These are phyloP conservation scores for Monilinia fructicola DNA, from an alignment of 2,329 filamentous ascomycete species.

Conservation along the genomic window DNA sequence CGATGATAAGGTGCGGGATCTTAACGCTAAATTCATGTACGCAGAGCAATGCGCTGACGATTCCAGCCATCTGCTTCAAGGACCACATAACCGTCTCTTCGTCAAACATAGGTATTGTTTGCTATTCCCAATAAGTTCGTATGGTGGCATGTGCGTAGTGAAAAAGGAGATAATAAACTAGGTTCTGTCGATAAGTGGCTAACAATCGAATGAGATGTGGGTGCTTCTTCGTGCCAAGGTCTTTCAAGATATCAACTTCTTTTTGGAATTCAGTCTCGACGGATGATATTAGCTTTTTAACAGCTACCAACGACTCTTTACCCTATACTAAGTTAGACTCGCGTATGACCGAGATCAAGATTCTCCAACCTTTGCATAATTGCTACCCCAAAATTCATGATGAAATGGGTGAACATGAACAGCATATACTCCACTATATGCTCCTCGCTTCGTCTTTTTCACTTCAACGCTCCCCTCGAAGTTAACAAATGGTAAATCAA, in stretches of 20 bases:
- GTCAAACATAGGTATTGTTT: slow-evolving; percentile 25
- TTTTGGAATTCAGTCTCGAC: slow-evolving; percentile 28
- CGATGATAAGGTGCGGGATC: slow-evolving; percentile 14
- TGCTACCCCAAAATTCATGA: slow-evolving; percentile 27
- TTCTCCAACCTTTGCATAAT: neutral
- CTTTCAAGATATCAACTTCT: slow-evolving; percentile 26
- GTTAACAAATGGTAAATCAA: slow-evolving; percentile 29
- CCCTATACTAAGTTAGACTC: slow-evolving; percentile 23
- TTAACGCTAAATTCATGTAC: slow-evolving; percentile 36
- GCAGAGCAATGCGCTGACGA: slow-evolving; percentile 32
- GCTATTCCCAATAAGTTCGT: slow-evolving; percentile 35
- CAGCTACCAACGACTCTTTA: slow-evolving; percentile 27
- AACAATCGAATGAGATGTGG: slow-evolving; percentile 38
- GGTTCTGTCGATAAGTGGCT: slow-evolving; percentile 34
- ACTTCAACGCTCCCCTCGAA: slow-evolving; percentile 9
- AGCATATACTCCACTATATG: slow-evolving; percentile 31
- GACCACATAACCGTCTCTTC: slow-evolving; percentile 34
- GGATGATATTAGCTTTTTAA: slow-evolving; percentile 29
- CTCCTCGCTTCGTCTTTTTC: slow-evolving; percentile 27
- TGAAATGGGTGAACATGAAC: slow-evolving; percentile 32
- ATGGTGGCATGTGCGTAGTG: slow-evolving; percentile 37
- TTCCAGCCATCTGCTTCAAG: slow-evolving; percentile 38
- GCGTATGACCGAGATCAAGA: neutral
- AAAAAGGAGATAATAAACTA: slow-evolving; percentile 39
- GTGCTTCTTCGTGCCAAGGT: slow-evolving; percentile 27